Conservation (phyloP, 345 rosid species). For the Eucalyptus melliodora region DNA sequence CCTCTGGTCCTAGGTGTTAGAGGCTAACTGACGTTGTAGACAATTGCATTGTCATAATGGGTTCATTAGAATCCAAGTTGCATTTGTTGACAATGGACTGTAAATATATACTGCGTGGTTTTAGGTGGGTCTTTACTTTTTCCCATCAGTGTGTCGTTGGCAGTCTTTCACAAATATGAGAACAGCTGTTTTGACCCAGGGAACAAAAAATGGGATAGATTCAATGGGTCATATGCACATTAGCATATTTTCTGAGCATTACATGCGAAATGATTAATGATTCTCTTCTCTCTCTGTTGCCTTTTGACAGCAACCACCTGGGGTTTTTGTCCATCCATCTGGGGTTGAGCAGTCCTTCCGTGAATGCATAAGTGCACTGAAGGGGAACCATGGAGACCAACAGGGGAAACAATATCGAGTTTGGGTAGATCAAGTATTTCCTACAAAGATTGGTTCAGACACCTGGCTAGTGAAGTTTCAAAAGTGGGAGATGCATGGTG, state of each 20-base stretch:
- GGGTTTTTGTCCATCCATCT: conserved; percentile 57
- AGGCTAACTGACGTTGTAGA: not conserved
- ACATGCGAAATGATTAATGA: not conserved
- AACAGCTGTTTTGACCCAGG: not conserved
- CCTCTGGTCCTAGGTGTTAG: not conserved
- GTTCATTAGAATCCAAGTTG: not conserved
- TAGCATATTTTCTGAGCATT: not conserved
- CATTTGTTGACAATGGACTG: not conserved
- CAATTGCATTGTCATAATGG: not conserved
- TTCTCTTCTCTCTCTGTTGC: not conserved
- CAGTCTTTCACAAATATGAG: not conserved
- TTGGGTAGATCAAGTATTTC: conserved; percentile 71
- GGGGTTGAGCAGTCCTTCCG: conserved; percentile 52
- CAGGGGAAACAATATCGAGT: conserved; percentile 60
- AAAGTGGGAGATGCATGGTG: conserved; percentile 75
- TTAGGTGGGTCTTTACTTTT: not conserved
- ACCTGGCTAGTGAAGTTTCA: conserved; percentile 66
- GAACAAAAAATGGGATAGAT: not conserved
- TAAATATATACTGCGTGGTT: not conserved
- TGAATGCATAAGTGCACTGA: conserved; percentile 36
- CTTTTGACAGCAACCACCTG: conserved; percentile 40
- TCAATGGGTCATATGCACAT: not conserved
- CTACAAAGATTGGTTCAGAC: conserved; percentile 42
- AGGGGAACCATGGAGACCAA: conserved; percentile 57
- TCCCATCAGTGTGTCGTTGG: not conserved